Conservation (phyloP, 2,329 filamentous ascomycete species). For the Trichoderma guizhouense region DNA sequence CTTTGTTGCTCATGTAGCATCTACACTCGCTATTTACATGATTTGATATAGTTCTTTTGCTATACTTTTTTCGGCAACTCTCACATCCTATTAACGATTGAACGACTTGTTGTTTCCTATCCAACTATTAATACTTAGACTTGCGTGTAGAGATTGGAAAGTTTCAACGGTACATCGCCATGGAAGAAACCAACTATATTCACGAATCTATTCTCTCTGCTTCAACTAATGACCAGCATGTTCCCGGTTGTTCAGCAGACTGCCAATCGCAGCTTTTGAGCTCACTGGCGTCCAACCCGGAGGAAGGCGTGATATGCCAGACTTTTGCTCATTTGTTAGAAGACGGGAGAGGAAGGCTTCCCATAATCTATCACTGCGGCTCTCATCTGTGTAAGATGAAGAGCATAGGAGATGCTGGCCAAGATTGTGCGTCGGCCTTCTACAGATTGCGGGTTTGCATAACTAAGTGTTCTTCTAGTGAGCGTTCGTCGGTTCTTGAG, state of each 20-base stretch:
- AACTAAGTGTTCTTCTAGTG: slow-evolving; percentile 33
- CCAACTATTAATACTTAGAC: neutral
- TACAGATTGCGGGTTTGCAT: neutral
- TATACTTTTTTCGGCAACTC: neutral
- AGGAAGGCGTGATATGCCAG: slow-evolving; percentile 34
- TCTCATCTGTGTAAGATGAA: slow-evolving; percentile 48
- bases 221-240: slow-evolving; percentile 29
- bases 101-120: neutral
- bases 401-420: slow-evolving; percentile 29
- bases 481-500: slow-evolving; percentile 51
- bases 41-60: neutral
- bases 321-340: slow-evolving; percentile 27
- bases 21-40: neutral
- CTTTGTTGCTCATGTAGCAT: neutral
- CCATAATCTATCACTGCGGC: slow-evolving; percentile 52
- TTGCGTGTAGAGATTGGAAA: neutral
- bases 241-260: slow-evolving; percentile 33
- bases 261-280: slow-evolving; percentile 35
- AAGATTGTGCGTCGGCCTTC: slow-evolving; percentile 41
- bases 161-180: neutral
- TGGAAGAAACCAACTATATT: neutral
- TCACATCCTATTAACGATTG: neutral
- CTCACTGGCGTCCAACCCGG: slow-evolving; percentile 26
- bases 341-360: slow-evolving; percentile 34
- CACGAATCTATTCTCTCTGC: slow-evolving; percentile 24